Base-by-base conservation (phyloP, 2,329 filamentous ascomycete genomes). In the Coniochaeta prunicola region DNA sequence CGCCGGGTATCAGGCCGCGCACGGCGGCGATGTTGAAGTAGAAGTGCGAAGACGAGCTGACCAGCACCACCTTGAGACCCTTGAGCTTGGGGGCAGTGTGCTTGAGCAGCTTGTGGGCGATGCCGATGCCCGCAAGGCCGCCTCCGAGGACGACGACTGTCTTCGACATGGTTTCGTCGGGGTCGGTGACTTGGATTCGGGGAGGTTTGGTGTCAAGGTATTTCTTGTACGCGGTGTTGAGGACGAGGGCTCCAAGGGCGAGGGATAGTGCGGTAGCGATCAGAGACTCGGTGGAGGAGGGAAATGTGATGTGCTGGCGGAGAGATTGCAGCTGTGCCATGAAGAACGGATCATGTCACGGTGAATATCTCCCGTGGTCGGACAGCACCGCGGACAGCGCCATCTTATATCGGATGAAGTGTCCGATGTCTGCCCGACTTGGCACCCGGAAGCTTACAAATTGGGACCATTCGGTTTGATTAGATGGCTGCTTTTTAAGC, bases 91-190 rank as follows among this genome's bases (percentile, higher is more conserved):
- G 67, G 2, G 76, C 68, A 0, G 70, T 71, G 62, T 74, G 73
- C 58, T 77, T 75, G 66, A 82, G 74, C 31, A 80, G 74, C 65
- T 80, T 77, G 66, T 82, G 80, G 54, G 80, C 76, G 36, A 80
- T 63, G 19, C 77, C 75, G 53, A 80, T 64, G 60, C 79, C 79
- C 40, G 75, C 71, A 42, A 74, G 66, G 66, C 77, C 77, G 34
- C 77, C 77, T 34, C 81, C 81, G 4, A 83, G 73, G 56, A 83
- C 70, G 42, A 83, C 75, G 56, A 83, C 73, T 13, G 68, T 70
- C 58, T 66, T 65, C 5, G 60, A 57, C 65, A 66, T 66, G 53
- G 56, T 48, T 34, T 26, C 13, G 30, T 13, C 8, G 30, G 7
- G 6, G 28, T 21, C 24, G n/a, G 4, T 30, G 36, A 17, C 36